Percentiles rank a stretch among this genome's conserved stretches.
phyloP scores from a whole-genome alignment of 345 rosid species.

The Eucalyptus tenuipes region DNA sequence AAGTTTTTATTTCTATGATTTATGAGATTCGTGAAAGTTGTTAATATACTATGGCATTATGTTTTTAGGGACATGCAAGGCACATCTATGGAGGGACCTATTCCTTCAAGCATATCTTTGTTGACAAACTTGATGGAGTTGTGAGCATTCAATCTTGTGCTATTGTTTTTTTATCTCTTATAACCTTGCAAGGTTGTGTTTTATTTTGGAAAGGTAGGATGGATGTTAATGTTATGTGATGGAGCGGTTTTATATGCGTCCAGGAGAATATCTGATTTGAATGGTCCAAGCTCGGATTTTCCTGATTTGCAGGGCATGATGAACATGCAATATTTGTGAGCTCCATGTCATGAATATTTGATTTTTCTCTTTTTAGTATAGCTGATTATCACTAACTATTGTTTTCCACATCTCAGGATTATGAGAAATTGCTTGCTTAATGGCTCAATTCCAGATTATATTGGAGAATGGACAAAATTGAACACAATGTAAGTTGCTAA shows the following conservation, averaged over 20 bases:
- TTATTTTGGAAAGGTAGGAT: not conserved
- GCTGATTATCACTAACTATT: not conserved
- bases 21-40: not conserved
- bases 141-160: conserved; percentile 20
- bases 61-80: conserved; percentile 65
- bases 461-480: conserved; percentile 19
- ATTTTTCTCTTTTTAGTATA: not conserved
- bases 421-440: conserved; percentile 50
- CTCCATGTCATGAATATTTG: not conserved
- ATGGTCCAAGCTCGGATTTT: too few relatives aligned
- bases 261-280: too few relatives aligned
- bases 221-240: too few relatives aligned
- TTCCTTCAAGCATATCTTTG: conserved; percentile 48
- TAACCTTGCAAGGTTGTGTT: not conserved
- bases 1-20: not conserved
- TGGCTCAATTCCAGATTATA: conserved; percentile 31
- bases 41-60: not conserved
- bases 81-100: conserved; percentile 77
- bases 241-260: too few relatives aligned
- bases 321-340: conserved; percentile 35
- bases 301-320: conserved; percentile 9
- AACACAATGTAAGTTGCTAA: conserved; percentile 40
- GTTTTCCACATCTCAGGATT: conserved; percentile 23
- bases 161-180: not conserved
- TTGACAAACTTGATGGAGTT: conserved; percentile 32